Evolutionary conservation across 2,329 filamentous ascomycete species (phyloP), one percentile per base, ranked within the genome.

Genomic region (Verticillium isaacii): DNA sequence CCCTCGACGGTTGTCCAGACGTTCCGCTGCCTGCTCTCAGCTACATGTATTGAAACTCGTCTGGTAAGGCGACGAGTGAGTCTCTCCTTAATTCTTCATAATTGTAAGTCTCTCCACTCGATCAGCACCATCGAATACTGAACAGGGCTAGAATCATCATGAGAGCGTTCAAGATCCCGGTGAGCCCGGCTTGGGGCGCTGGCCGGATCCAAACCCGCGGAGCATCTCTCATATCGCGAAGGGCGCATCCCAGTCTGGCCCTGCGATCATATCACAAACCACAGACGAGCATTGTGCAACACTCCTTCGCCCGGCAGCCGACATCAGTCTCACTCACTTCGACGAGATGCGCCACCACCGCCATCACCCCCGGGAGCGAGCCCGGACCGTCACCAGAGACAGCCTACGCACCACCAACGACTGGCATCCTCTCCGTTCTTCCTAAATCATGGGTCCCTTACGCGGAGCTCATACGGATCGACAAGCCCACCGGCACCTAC

Each of bases 401-500:
- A 23, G 68, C 73, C n/a, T 94, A 94, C 72, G 73, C 75, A n/a
- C 82, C 88, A n/a, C 91, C 92, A 2, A 88, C 79, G 17, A 85
- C 85, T 0, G 91, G 92, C 15, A 70, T 95, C 5, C 77, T 96
- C 34, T 89, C 91, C 2, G 74, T 80, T 59, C 79, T 96, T 2
- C 92, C 92, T 2, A 65, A 77, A 23, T 84, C 89, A 61, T 87
- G 88, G 81, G 81, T 95, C 3, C 92, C 92, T 1, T 96, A 95
- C 70, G 92, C 87, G 57, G 92, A 96, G 72, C 84, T 96, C 15
- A 84, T 90, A 69, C 89, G 93, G 57, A 80, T 96, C 57, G 89
- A 95, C 75, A 95, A 92, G 70, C 92, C 91, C 1, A 83, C 87
- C 0, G 92, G 92, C 56, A 91, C 90, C 1, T 91, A 92, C 77